A percentile compares a stretch with the other conserved stretches of the same genome.
phyloP scores from a whole-genome alignment of 2,329 filamentous ascomycete genomes.

The Sporothrix pseudoabietina region DNA sequence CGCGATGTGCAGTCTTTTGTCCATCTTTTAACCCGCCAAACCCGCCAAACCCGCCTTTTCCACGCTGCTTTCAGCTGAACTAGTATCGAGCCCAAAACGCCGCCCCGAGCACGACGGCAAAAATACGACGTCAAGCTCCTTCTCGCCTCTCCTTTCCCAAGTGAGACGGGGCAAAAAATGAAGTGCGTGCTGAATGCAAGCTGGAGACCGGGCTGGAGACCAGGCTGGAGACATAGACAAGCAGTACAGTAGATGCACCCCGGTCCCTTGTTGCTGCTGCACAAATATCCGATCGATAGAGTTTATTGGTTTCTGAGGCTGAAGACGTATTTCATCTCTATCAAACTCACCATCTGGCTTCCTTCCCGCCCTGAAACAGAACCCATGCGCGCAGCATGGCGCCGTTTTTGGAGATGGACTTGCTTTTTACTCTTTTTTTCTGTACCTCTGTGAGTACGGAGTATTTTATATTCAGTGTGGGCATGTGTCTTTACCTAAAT shows the following conservation, averaged over 20 bases:
- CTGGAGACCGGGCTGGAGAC: neutral
- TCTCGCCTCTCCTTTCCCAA: slow-evolving; percentile 14
- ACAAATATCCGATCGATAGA: slow-evolving; percentile 22
- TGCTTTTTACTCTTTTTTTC: neutral
- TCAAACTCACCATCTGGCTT: neutral
- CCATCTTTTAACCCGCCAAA: neutral
- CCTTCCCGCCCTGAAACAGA: neutral
- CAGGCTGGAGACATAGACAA: neutral
- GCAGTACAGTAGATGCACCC: neutral
- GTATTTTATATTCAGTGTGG: too few relatives aligned
- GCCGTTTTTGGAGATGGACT: slow-evolving; percentile 4
- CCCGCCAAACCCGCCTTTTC: neutral
- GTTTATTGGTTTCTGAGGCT: neutral
- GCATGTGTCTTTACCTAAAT: neutral
- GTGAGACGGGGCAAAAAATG: neutral
- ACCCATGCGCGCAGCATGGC: slow-evolving; percentile 16
- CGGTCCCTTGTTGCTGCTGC: neutral
- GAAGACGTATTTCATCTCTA: neutral
- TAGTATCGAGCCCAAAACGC: neutral
- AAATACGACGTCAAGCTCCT: slow-evolving; percentile 9
- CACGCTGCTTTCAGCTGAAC: slow-evolving; percentile 19
- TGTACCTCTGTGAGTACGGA: neutral
- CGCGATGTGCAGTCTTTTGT: neutral
- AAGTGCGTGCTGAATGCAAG: neutral
- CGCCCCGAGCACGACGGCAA: neutral